Evolutionary conservation across 2,329 filamentous ascomycete genomes (phyloP), one percentile per base, ranked within the genome.

Genomic region (Talaromyces verruculosus): DNA sequence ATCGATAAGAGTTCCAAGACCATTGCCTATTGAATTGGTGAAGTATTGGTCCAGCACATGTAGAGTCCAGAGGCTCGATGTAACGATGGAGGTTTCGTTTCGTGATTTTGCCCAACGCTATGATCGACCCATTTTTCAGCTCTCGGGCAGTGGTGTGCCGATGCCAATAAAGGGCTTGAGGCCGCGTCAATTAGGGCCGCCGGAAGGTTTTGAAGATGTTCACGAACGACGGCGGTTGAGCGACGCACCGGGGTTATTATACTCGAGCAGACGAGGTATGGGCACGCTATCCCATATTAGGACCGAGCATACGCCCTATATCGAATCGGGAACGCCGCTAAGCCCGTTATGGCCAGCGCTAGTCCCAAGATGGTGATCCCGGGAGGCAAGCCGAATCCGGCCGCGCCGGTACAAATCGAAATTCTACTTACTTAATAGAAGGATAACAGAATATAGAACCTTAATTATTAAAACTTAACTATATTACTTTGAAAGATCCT

Each of bases 351-450:
- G 25, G 37, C 57, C 13, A 1, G 7, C 39, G 3, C 25, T 60
- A 60, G 57, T 30, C 57, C 22, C 0, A 60, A 45, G 22, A 30
- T 45, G 37, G 39, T 45, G 57, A 60, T 60, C 57, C 57, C 39
- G 22, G 39, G 19, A 6, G 57, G 57, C 57, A 5, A 60, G 57
- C 57, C 39, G 39, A 60, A 60, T 60, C 57, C 39, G 39, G 57
- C 57, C 57, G 57, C 57, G 13, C 57, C 37, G 39, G 57, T 60
- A 60, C 57, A 60, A 60, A 45, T 60, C 37, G 39, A 60, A 45
- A 30, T 3, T 30, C 28, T 30, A 30, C 28, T 22, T 22, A n/a
- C n/a, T n/a, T n/a, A n/a, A n/a, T n/a, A n/a, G n/a, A n/a, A n/a
- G n/a, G n/a, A n/a, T n/a, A n/a, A n/a, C n/a, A n/a, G n/a, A n/a